phyloP scores from a whole-genome alignment of 495 filamentous ascomycete species.

The Chaetomidium leptoderma region DNA sequence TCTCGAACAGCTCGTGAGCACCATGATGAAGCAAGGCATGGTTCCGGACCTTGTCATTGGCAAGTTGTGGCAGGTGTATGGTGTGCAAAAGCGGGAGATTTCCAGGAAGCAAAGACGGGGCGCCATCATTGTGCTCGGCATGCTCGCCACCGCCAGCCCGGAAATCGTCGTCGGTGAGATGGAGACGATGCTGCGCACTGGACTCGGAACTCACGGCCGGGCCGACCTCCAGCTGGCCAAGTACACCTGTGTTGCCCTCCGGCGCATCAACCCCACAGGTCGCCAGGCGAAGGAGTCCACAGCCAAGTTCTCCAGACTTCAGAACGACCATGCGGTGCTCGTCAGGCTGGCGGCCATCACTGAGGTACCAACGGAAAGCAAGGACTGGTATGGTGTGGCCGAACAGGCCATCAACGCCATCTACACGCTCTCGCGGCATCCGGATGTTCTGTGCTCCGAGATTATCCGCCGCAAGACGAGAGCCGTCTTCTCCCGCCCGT shows the following conservation, averaged over 20 bases:
- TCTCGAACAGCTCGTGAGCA: conserved; percentile 87
- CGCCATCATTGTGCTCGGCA: conserved; percentile 92
- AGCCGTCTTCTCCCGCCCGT: conserved; percentile 60
- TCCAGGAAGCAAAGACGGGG: conserved; percentile 88
- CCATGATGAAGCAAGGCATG: conserved; percentile 93
- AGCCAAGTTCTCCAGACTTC: conserved; percentile 67
- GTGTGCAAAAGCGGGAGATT: conserved; percentile 87
- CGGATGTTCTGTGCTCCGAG: conserved; percentile 89
- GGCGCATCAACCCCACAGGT: conserved; percentile 79
- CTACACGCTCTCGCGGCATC: conserved; percentile 90
- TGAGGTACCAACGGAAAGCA: conserved; percentile 78
- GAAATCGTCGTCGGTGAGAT: conserved; percentile 91
- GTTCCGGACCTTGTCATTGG: conserved; percentile 80
- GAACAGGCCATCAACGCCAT: conserved; percentile 96
- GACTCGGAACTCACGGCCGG: conserved; percentile 74
- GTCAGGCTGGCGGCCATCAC: conserved; percentile 73
- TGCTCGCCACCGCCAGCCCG: conserved; percentile 89
- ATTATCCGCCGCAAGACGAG: conserved; percentile 83
- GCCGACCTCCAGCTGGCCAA: conserved; percentile 83
- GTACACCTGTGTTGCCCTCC: conserved; percentile 88
- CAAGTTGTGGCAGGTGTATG: conserved; percentile 97
- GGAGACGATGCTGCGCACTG: conserved; percentile 87
- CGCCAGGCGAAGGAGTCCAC: conserved; percentile 69
- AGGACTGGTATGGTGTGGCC: conserved; percentile 97
- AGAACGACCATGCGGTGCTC: conserved; percentile 88